A percentile compares a stretch with the other conserved stretches of the same genome.
phyloP scores from a whole-genome alignment of 805 yeast genomes.

The Schizosaccharomyces lindneri region DNA sequence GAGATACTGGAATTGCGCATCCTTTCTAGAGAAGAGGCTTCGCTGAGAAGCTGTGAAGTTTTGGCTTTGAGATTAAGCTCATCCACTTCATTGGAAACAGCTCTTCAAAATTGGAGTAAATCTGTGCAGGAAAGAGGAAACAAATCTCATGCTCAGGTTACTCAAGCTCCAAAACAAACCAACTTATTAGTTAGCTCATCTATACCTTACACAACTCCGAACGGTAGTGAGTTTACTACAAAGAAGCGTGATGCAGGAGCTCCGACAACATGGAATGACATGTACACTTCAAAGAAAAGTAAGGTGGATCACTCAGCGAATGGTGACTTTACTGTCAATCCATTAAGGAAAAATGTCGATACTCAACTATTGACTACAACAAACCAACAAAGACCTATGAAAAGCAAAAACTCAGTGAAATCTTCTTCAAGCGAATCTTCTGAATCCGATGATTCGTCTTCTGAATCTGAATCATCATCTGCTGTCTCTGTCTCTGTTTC shows the following conservation, averaged over 20 bases:
- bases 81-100: neutral
- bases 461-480: too few species aligned
- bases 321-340: neutral
- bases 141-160: too few species aligned
- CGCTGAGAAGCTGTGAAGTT: neutral
- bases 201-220: too few species aligned
- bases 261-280: neutral
- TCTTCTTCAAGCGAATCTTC: too few species aligned
- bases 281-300: neutral
- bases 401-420: too few species aligned
- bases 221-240: too few species aligned
- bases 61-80: neutral
- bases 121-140: too few species aligned
- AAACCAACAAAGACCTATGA: too few species aligned
- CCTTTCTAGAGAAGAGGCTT: neutral
- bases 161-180: too few species aligned
- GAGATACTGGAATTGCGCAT: neutral
- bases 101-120: neutral
- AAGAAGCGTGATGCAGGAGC: too few species aligned
- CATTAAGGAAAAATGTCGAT: neutral
- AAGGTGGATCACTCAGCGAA: neutral
- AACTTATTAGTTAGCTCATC: too few species aligned
- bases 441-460: too few species aligned
- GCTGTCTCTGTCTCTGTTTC: neutral
- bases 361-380: neutral